These are phyloP conservation scores for Claviceps monticola DNA, from an alignment of 2,329 filamentous ascomycete species.

Conservation along the genomic window DNA sequence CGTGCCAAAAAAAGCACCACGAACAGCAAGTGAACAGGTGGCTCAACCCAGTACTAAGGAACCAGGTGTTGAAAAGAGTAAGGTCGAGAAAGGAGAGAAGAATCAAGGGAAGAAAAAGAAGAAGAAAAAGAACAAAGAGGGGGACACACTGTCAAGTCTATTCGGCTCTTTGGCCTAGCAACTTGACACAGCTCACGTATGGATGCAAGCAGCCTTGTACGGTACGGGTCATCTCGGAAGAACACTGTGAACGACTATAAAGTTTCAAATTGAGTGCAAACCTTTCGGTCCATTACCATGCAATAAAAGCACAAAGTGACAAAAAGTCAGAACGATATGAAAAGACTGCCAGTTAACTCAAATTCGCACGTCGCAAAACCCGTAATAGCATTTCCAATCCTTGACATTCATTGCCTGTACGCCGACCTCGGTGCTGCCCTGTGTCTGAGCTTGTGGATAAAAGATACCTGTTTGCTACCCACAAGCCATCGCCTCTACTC, in stretches of 20 bases:
- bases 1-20: constrained; percentile 1
- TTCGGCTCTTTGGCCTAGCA: constrained; percentile 41
- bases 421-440: constrained; percentile 8
- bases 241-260: neutral
- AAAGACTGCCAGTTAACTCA: neutral
- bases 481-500: neutral
- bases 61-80: constrained; percentile 9
- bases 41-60: neutral
- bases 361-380: constrained; percentile 8
- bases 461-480: constrained; percentile 3
- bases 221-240: neutral
- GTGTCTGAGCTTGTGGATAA: neutral
- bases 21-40: neutral
- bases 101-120: constrained; percentile 21
- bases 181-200: neutral
- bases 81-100: constrained; percentile 27
- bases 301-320: neutral
- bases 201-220: neutral
- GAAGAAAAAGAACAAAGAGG: constrained; percentile 37
- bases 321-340: neutral
- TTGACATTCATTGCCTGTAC: constrained; percentile 15
- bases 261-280: neutral
- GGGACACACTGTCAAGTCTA: constrained; percentile 59
- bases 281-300: neutral
- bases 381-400: constrained; percentile 13